Evolutionary conservation across 148 eudicot genomes (phyloP).

Genomic region (Pouteria glomerata): DNA sequence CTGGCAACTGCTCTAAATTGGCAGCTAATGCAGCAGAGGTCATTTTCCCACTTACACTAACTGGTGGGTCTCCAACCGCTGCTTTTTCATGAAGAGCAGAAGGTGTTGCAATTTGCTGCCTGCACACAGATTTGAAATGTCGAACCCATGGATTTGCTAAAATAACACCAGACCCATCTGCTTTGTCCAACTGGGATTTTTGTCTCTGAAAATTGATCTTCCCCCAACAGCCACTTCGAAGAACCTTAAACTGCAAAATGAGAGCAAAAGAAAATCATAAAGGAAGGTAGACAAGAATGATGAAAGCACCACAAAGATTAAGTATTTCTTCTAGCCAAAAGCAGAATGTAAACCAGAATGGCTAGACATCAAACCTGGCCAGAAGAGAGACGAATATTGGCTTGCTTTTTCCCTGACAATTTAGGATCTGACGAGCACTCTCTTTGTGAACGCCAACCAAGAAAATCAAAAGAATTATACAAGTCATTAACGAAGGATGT

Average conservation of each 20-base stretch:
- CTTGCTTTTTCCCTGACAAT: slow-evolving; percentile 26
- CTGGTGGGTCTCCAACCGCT: slow-evolving; percentile 18
- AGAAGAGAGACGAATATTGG: slow-evolving; percentile 17
- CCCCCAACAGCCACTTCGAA: slow-evolving; percentile 54
- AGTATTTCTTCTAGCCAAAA: not conserved
- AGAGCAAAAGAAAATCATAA: slow-evolving; percentile 1
- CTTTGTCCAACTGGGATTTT: slow-evolving; percentile 26
- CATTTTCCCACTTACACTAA: slow-evolving; percentile 13
- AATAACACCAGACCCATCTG: slow-evolving; percentile 22
- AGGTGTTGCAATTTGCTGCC: slow-evolving; percentile 17
- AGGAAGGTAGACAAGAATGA: not conserved
- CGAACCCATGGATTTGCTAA: slow-evolving; percentile 55
- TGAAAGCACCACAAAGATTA: not conserved
- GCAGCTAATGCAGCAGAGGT: slow-evolving; percentile 17
- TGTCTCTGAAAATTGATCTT: slow-evolving; percentile 32
- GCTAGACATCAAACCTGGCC: slow-evolving; percentile 41
- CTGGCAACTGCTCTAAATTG: slow-evolving; percentile 20
- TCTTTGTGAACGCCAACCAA: slow-evolving; percentile 29
- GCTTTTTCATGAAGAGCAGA: slow-evolving; percentile 16
- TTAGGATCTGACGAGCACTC: slow-evolving; percentile 22
- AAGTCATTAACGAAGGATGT: slow-evolving; percentile 77
- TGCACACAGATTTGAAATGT: slow-evolving; percentile 39
- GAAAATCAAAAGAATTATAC: slow-evolving; percentile 47
- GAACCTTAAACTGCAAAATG: slow-evolving; percentile 49
- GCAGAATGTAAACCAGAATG: not conserved